phyloP scores from a whole-genome alignment of 192 early-diverging fungal species.

The Coemansia sp. region DNA sequence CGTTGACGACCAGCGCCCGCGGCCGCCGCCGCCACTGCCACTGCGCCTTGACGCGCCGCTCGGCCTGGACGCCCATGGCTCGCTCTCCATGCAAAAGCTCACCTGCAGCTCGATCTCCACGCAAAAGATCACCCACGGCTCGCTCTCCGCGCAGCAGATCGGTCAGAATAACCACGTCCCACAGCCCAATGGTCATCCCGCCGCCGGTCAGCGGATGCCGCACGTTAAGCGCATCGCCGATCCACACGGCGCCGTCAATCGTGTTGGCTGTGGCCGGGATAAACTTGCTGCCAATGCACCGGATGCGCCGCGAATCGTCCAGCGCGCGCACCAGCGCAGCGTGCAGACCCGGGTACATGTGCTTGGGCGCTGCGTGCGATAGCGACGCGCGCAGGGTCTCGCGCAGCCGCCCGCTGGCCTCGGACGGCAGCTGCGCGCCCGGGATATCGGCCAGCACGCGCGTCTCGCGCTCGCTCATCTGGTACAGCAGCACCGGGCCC shows the following conservation, averaged over 20 bases:
- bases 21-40: slow-evolving; percentile 81
- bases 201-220: slow-evolving; percentile 93
- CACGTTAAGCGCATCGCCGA: slow-evolving; percentile 97
- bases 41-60: slow-evolving; percentile 48
- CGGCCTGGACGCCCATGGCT: slow-evolving; percentile 59
- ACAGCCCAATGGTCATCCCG: slow-evolving; percentile 96
- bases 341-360: slow-evolving; percentile 66
- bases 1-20: slow-evolving; percentile 75
- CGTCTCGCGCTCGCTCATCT: slow-evolving; percentile 84
- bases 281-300: slow-evolving; percentile 89
- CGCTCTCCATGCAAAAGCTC: too few species aligned
- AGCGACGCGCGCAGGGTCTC: slow-evolving; percentile 58
- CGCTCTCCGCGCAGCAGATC: slow-evolving; percentile 56
- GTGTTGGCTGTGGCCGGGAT: slow-evolving; percentile 81
- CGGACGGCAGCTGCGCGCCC: slow-evolving; percentile 71
- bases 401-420: slow-evolving; percentile 53
- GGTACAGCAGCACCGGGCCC: slow-evolving; percentile 88
- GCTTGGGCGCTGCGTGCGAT: slow-evolving; percentile 58
- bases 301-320: slow-evolving; percentile 61
- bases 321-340: slow-evolving; percentile 63
- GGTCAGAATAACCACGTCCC: slow-evolving; percentile 79
- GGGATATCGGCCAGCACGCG: slow-evolving; percentile 91
- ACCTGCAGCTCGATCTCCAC: too few species aligned
- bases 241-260: slow-evolving; percentile 71
- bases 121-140: too few species aligned